Evolutionary conservation across 352 stramenopile genomes (phyloP).

Genomic region (Phytopythium litorale): DNA sequence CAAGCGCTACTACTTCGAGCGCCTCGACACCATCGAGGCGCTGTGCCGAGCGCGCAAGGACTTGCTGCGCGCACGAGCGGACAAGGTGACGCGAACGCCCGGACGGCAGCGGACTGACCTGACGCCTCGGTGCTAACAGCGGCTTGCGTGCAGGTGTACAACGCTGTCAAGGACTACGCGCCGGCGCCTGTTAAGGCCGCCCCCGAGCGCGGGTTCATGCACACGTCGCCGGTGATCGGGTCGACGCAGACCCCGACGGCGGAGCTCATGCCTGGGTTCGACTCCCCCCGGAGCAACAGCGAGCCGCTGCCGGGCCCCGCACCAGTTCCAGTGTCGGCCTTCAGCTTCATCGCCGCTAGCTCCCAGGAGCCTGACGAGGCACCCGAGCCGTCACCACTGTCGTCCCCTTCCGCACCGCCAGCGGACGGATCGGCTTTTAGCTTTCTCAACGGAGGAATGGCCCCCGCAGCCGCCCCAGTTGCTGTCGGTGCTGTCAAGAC

Average conservation of each 20-base stretch:
- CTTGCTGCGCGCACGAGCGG: conserved; percentile 63
- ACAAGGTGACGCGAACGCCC: conserved; percentile 44
- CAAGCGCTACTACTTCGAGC: conserved; percentile 62
- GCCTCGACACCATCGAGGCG: conserved; percentile 43
- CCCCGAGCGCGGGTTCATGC: conserved; percentile 27
- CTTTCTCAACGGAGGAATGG: conserved; percentile 13
- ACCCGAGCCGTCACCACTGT: conserved; percentile 11
- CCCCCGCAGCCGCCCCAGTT: neutral
- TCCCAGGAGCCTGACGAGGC: conserved; percentile 16
- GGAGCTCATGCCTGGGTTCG: conserved; percentile 25
- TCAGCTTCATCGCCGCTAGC: conserved; percentile 19
- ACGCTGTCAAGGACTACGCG: conserved; percentile 27
- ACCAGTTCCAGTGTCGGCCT: conserved; percentile 23
- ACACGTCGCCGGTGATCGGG: conserved; percentile 36
- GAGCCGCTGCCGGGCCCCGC: conserved; percentile 21
- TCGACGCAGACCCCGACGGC: conserved; percentile 24
- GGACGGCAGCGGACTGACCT: too few relatives aligned
- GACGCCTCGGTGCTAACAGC: too few relatives aligned
- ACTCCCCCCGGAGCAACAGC: conserved; percentile 32
- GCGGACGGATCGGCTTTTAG: conserved; percentile 14
- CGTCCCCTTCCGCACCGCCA: conserved; percentile 3
- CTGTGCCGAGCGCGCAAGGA: conserved; percentile 68
- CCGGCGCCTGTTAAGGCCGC: conserved; percentile 19
- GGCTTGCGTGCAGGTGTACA: neutral
- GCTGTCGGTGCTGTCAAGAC: conserved; percentile 7